Conservation (phyloP, 78 protist species). For the Cavenderia fasciculata region DNA sequence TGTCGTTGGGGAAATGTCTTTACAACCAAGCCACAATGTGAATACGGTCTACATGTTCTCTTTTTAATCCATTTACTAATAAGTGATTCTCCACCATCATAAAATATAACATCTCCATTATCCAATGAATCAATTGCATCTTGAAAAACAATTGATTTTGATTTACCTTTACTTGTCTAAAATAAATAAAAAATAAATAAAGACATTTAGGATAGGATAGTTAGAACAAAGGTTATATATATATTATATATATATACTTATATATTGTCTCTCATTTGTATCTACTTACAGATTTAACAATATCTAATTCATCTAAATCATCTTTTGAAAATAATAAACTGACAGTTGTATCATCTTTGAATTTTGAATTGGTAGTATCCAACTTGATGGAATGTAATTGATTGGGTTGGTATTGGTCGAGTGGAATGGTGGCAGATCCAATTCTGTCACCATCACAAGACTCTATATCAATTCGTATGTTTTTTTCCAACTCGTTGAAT, state of each 20-base stretch:
- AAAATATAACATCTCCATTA: slow-evolving; percentile 43
- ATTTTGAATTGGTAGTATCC: neutral
- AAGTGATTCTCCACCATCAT: slow-evolving; percentile 5
- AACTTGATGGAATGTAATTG: neutral
- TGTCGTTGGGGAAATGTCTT: slow-evolving; percentile 7
- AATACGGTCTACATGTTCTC: slow-evolving; percentile 30
- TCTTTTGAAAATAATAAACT: neutral
- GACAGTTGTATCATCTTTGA: neutral
- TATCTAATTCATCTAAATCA: too few relatives aligned
- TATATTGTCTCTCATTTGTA: neutral
- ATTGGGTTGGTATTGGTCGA: neutral
- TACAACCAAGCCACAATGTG: slow-evolving; percentile 35
- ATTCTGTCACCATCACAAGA: neutral
- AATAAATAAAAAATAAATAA: neutral
- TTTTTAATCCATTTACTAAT: slow-evolving; percentile 12
- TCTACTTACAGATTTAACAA: neutral
- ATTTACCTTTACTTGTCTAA: neutral
- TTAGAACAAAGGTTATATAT: neutral
- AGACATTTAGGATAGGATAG: neutral
- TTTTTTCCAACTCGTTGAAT: neutral
- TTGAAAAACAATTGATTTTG: neutral
- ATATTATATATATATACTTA: neutral
- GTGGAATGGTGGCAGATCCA: neutral
- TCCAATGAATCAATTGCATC: neutral
- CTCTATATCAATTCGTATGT: neutral